Evolutionary conservation across 2,329 filamentous ascomycete species (phyloP).

Genomic region (Ophiostoma sp.): DNA sequence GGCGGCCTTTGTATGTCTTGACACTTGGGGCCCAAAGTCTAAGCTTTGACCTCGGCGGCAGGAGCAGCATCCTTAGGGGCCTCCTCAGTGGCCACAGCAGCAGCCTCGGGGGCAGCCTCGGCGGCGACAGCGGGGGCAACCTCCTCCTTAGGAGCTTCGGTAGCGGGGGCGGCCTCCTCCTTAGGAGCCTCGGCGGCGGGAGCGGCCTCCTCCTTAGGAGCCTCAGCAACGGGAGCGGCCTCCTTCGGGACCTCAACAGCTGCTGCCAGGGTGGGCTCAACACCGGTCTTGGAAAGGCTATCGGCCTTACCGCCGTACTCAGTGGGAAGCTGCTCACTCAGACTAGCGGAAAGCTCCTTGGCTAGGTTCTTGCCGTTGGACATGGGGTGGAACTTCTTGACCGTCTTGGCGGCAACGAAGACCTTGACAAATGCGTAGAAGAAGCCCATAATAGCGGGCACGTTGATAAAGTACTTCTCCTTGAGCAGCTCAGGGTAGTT

Average conservation of each 20-base stretch:
- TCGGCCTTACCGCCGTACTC: slow-evolving; percentile 72
- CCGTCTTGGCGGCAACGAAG: slow-evolving; percentile 66
- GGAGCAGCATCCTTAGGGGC: background rate
- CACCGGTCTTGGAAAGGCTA: slow-evolving; percentile 30
- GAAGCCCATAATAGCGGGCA: slow-evolving; percentile 87
- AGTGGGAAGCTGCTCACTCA: slow-evolving; percentile 63
- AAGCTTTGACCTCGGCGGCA: slow-evolving; percentile 17
- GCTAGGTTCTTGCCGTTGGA: slow-evolving; percentile 66
- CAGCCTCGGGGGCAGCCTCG: background rate
- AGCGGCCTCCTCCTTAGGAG: slow-evolving; percentile 11
- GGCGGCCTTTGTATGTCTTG: too few species aligned
- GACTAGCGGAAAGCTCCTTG: slow-evolving; percentile 48
- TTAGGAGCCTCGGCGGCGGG: slow-evolving; percentile 1
- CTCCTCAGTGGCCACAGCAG: slow-evolving; percentile 8
- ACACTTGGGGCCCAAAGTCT: background rate
- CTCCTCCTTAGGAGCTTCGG: background rate
- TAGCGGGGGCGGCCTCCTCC: background rate
- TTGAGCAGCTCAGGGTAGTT: slow-evolving; percentile 85
- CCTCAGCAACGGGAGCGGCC: background rate
- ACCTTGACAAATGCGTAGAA: slow-evolving; percentile 71
- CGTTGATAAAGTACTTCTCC: slow-evolving; percentile 94
- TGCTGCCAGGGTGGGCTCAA: slow-evolving; percentile 29
- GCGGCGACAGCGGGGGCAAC: background rate
- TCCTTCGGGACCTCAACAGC: slow-evolving; percentile 2
- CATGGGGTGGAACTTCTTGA: slow-evolving; percentile 76